Evolutionary conservation across 768 basidiomycete species (phyloP).

Genomic region (Baorangia bicolor): DNA sequence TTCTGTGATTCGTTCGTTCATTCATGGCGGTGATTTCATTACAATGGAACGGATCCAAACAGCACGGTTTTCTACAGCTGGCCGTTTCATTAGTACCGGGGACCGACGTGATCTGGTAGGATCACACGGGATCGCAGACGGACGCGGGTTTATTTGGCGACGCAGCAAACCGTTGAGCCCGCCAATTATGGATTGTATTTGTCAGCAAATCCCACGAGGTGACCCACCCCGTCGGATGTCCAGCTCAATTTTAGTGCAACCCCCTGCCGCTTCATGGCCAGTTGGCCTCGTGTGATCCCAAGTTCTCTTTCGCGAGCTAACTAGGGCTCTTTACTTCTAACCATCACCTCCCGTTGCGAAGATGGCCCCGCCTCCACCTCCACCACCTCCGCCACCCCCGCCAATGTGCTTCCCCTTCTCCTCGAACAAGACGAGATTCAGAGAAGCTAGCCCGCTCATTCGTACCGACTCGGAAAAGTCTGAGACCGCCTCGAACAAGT

Average conservation of each 20-base stretch:
- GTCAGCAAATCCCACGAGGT: slow-evolving; percentile 24
- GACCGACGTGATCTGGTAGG: slow-evolving; percentile 15
- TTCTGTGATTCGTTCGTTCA: slow-evolving; percentile 6
- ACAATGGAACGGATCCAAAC: slow-evolving; percentile 12
- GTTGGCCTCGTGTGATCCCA: slow-evolving; percentile 30
- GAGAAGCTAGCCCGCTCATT: slow-evolving; percentile 32
- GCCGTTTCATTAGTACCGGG: slow-evolving; percentile 12
- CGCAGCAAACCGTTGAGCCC: slow-evolving; percentile 12
- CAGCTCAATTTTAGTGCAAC: slow-evolving; percentile 27
- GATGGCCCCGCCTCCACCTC: slow-evolving; percentile 51
- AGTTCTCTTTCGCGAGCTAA: slow-evolving; percentile 14
- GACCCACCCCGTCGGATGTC: neutral
- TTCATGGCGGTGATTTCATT: slow-evolving; percentile 2
- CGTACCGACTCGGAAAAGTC: slow-evolving; percentile 43
- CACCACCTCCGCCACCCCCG: slow-evolving; percentile 50
- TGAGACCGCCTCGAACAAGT: slow-evolving; percentile 39
- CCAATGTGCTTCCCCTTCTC: slow-evolving; percentile 62
- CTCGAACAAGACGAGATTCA: slow-evolving; percentile 26
- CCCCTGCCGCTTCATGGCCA: slow-evolving; percentile 18
- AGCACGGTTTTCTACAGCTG: slow-evolving; percentile 14
- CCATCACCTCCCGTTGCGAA: slow-evolving; percentile 26
- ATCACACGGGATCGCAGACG: slow-evolving; percentile 22
- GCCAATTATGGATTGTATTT: slow-evolving; percentile 20
- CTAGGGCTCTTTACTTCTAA: slow-evolving; percentile 18
- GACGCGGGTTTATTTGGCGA: slow-evolving; percentile 16